Conservation (phyloP, 805 yeast genomes). For the Wickerhamiella kazuoi region DNA sequence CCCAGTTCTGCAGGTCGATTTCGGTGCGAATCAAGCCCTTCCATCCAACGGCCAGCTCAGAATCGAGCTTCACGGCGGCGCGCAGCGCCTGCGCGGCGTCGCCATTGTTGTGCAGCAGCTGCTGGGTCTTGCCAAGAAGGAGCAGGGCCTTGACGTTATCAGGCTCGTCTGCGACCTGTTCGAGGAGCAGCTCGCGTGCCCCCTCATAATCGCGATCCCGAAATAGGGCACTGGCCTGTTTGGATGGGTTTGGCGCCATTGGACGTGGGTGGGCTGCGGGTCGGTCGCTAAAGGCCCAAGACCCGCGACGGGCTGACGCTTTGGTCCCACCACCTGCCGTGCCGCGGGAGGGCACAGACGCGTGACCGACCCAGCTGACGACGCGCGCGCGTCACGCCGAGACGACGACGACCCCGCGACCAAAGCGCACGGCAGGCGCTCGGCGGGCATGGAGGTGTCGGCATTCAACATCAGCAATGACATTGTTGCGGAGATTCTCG, state of each 20-base stretch:
- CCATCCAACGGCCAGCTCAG: conserved; percentile 48
- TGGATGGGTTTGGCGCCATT: too few species aligned
- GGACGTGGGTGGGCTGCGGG: too few species aligned
- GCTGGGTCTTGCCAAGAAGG: conserved; percentile 52
- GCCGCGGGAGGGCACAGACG: too few species aligned
- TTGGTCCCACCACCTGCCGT: too few species aligned
- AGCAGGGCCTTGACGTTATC: conserved; percentile 36
- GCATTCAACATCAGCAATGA: conserved; percentile 13
- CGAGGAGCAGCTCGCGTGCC: conserved; percentile 38
- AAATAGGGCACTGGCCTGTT: too few species aligned
- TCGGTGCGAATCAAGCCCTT: conserved; percentile 42
- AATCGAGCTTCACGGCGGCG: conserved; percentile 27
- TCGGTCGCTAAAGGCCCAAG: too few species aligned
- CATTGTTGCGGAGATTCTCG: conserved; percentile 69
- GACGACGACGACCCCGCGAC: too few species aligned
- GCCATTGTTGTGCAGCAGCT: conserved; percentile 26
- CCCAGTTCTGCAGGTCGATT: conserved; percentile 10
- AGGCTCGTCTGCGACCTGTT: conserved; percentile 38
- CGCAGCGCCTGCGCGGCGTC: conserved; percentile 33
- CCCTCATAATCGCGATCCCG: conserved; percentile 40
- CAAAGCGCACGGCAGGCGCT: too few species aligned
- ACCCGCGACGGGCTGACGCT: too few species aligned
- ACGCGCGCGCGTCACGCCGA: too few species aligned
- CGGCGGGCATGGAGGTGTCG: too few species aligned
- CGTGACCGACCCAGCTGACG: too few species aligned